Evolutionary conservation across 768 basidiomycete genomes (phyloP), one percentile per base, ranked within the genome.

Genomic region (Omphalotus guepiniiformis): DNA sequence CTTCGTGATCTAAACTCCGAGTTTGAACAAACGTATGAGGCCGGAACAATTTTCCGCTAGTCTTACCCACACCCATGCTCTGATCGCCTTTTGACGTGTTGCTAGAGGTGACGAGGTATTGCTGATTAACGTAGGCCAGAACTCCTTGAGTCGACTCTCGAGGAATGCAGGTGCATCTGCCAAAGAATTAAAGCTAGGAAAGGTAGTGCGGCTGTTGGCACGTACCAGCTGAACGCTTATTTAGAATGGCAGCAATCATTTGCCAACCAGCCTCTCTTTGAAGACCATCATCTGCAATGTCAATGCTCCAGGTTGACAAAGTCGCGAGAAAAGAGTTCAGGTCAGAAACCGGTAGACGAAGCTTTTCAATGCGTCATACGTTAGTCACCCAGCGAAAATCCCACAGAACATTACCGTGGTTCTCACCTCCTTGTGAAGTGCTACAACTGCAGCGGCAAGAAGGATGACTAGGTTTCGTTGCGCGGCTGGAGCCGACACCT

Each of bases 1-100:
- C 63, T 89, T 89, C 16, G 81, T 75, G 12, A 90, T 73, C 95
- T 96, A 53, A n/a, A n/a, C n/a, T n/a, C n/a, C n/a, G n/a, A n/a
- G n/a, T n/a, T n/a, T n/a, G n/a, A n/a, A n/a, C n/a, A n/a, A n/a
- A n/a, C n/a, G 4, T 26, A 1, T 7, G 46, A 12, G n/a, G n/a
- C n/a, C 18, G 5, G 36, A 36, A 6, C n/a, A 45, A 49, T 18
- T 27, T 12, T 29, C 12, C 21, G 21, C 21, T 44, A 15, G 16
- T 39, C 74, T 51, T 52, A 91, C 90, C 85, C 83, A 88, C 49
- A 72, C 69, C 85, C 87, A 92, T 4, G 71, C 69, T 30, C 62
- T 61, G 29, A 92, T 73, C 1, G 80, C 79, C 44, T 66, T 64
- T 36, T 66, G 65, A 6, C 88, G 79, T 39, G 58, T 60, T n/a